A percentile compares a stretch with the other conserved stretches of the same genome.
phyloP scores from a whole-genome alignment of 306 rosid genomes.

The Dalbergia oliveri region DNA sequence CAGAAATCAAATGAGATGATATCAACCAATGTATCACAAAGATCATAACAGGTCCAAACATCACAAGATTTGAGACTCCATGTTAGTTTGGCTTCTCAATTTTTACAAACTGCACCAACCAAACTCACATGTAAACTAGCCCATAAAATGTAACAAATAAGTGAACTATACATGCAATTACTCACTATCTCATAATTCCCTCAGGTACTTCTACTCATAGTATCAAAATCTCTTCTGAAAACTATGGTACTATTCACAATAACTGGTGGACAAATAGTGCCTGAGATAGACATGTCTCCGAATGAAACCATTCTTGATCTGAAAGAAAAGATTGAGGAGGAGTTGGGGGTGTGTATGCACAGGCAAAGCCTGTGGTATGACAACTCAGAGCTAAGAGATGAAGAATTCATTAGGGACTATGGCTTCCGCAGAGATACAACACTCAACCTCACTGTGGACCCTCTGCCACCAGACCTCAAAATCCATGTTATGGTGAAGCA shows the following conservation, averaged over 20 bases:
- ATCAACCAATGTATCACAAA: constrained; percentile 41
- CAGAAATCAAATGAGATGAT: constrained; percentile 31
- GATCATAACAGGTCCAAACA: constrained; percentile 28
- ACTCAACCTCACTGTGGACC: constrained; percentile 40
- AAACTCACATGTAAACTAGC: constrained; percentile 24
- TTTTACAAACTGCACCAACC: constrained; percentile 13
- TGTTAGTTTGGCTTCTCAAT: constrained; percentile 44
- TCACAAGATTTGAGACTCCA: constrained; percentile 38
- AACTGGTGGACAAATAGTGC: constrained; percentile 46
- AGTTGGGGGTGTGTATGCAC: constrained; percentile 27
- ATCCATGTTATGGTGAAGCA: constrained; percentile 39
- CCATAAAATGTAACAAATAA: constrained; percentile 11
- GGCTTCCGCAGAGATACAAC: not conserved
- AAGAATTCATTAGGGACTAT: not conserved
- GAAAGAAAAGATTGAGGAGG: constrained; percentile 40
- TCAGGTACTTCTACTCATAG: not conserved
- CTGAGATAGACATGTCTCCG: constrained; percentile 10
- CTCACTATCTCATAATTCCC: not conserved
- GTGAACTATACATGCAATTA: constrained; percentile 26
- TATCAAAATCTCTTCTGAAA: not conserved
- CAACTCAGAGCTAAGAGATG: not conserved
- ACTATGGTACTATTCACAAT: constrained; percentile 37
- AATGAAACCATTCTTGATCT: constrained; percentile 37
- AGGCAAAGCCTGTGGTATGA: constrained; percentile 50
- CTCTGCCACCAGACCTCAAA: constrained; percentile 17